Base-by-base conservation (phyloP, 2,329 filamentous ascomycete genomes). In the Colletotrichum coccodes region DNA sequence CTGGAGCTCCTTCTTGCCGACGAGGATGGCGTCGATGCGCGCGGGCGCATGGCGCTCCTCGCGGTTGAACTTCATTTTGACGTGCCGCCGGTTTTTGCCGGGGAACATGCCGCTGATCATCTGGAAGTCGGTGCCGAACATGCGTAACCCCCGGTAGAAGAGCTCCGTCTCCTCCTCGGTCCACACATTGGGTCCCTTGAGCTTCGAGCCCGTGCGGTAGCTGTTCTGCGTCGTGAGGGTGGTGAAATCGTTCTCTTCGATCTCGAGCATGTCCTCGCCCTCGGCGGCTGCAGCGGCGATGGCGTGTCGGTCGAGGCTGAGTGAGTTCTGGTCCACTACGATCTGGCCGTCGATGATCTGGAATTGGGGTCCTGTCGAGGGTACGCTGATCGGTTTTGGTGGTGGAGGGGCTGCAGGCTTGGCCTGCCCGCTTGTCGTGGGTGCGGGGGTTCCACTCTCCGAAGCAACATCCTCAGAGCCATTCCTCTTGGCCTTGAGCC, bases 61-160 rank as follows among this genome's bases (percentile, higher is more conserved):
- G 70, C 91, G 90, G 74, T 91, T 92, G 81, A 94, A 96, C 77
- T 96, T 96, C 72, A 91, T 86, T 81, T 95, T 95, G 80, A 96
- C 87, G 77, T 93, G 89, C 36, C 91, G 87, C 21, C 94, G 87
- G 68, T 88, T 92, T 75, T 91, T 90, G 71, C 88, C 87, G 1
- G 90, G 88, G 75, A 97, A 95, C 86, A 94, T 90, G 73, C 89
- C 88, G 68, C 88, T 87, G 73, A 97, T 94, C 80, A 93, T 93
- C 77, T 91, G 87, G 76, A 96, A 97, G 76, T 95, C 93, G 1
- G 92, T 95, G 64, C 94, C 94, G 75, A 94, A 95, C 85, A 91
- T 92, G 65, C 85, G 82, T 2, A 97, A 84, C 1, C 89, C 91
- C 32, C 90, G 87, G 82, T 94, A 96, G 80, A 96, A 96, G 50